phyloP scores from a whole-genome alignment of 2,329 filamentous ascomycete genomes.

The Phaeosphaeria sp. region DNA sequence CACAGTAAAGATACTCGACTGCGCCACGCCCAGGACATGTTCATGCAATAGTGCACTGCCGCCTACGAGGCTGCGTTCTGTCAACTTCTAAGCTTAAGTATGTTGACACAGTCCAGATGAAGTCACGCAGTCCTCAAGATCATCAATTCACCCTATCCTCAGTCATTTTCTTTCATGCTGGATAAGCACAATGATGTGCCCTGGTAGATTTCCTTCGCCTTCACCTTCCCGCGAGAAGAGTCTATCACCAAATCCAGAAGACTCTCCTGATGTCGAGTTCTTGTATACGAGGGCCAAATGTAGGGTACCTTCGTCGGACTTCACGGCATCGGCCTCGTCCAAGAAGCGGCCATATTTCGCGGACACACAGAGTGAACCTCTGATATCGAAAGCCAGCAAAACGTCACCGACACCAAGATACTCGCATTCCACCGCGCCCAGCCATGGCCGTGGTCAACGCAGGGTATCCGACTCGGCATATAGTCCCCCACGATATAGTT shows the following conservation, averaged over 20 bases:
- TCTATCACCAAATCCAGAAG: not conserved
- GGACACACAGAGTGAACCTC: conserved; percentile 4
- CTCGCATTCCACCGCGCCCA: not conserved
- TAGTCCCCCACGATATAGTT: not conserved
- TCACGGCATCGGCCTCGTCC: not conserved
- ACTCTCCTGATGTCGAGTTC: not conserved
- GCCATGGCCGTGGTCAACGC: not conserved
- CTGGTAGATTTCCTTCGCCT: conserved; percentile 9
- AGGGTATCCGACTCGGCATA: conserved; percentile 1
- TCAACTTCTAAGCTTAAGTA: not conserved
- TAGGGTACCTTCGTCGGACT: not conserved
- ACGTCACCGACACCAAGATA: not conserved
- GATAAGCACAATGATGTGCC: not conserved
- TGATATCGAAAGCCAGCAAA: not conserved
- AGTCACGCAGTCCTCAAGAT: not conserved
- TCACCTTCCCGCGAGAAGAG: conserved; percentile 3
- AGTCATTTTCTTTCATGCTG: too few species aligned
- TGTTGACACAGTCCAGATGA: too few species aligned
- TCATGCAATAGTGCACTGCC: conserved; percentile 5
- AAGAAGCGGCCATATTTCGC: conserved; percentile 4
- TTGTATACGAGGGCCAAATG: not conserved
- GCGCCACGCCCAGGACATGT: conserved; percentile 12
- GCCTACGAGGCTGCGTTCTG: not conserved
- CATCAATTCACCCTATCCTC: not conserved
- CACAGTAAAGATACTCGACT: conserved; percentile 10